These are phyloP conservation scores for Asterochloris erici DNA, from an alignment of 139 green algal species.

Conservation along the genomic window DNA sequence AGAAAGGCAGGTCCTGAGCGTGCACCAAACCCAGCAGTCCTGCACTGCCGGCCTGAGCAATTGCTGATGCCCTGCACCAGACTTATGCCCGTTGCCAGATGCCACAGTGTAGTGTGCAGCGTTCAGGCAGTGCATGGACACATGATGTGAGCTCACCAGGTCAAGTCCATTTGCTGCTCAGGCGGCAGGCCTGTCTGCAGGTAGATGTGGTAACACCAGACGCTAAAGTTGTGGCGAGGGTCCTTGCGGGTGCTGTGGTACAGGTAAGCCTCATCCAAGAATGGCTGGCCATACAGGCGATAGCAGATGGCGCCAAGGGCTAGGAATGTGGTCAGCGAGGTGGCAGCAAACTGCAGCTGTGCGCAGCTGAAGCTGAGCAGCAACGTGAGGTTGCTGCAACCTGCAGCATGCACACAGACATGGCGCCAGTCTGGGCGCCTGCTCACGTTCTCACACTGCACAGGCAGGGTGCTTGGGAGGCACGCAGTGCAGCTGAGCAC, in stretches of 20 bases:
- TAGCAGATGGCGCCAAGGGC: conserved; percentile 51
- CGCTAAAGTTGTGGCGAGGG: conserved; percentile 92
- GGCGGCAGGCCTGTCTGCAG: conserved; percentile 25
- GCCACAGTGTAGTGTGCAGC: too few relatives aligned
- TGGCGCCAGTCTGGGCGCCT: too few relatives aligned
- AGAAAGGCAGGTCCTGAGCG: conserved; percentile 27
- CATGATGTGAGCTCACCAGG: too few relatives aligned
- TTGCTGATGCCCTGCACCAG: conserved; percentile 8
- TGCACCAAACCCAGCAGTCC: conserved; percentile 7
- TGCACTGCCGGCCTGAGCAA: neutral
- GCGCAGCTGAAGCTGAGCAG: too few relatives aligned
- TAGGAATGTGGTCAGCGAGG: conserved; percentile 39
- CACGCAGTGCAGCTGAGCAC: too few relatives aligned
- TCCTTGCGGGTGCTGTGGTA: conserved; percentile 79
- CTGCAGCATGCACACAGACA: too few relatives aligned
- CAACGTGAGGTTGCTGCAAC: too few relatives aligned
- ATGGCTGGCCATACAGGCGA: conserved; percentile 58
- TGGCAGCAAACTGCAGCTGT: conserved; percentile 1
- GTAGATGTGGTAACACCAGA: conserved; percentile 84
- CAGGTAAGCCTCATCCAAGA: conserved; percentile 80
- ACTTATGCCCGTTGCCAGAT: too few relatives aligned
- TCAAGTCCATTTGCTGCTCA: too few relatives aligned
- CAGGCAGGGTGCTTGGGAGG: too few relatives aligned
- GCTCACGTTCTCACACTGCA: too few relatives aligned
- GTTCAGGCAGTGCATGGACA: too few relatives aligned